Percentiles rank a stretch among this genome's conserved stretches.
These are phyloP conservation scores for Melampsora larici-populina DNA, from an alignment of 1,284 basidiomycete species.

Conservation along the genomic window DNA sequence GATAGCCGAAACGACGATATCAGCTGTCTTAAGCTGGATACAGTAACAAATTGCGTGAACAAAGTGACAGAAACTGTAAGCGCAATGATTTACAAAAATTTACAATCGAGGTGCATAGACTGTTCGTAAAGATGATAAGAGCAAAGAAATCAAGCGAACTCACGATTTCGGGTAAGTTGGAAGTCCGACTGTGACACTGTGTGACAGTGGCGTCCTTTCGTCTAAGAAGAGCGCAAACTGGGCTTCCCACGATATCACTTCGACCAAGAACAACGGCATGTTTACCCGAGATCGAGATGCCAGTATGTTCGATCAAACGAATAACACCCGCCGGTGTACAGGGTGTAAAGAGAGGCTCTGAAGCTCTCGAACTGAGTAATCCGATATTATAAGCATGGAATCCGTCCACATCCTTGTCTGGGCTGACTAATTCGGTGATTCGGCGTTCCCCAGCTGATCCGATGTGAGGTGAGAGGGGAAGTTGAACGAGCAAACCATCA, in stretches of 20 bases:
- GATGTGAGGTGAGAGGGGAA: conserved; percentile 87
- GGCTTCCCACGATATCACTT: conserved; percentile 96
- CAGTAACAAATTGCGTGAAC: not conserved
- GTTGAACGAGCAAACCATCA: conserved; percentile 90
- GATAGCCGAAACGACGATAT: conserved; percentile 90
- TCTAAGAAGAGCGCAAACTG: conserved; percentile 84
- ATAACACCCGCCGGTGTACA: conserved; percentile 95
- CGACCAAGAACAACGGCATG: conserved; percentile 91
- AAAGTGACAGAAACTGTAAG: not conserved
- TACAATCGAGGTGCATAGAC: no score
- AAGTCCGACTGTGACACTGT: conserved; percentile 89
- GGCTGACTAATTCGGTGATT: conserved; percentile 90
- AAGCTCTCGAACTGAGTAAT: conserved; percentile 83
- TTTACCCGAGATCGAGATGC: conserved; percentile 55
- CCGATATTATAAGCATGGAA: conserved; percentile 99
- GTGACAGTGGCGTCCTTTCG: conserved; percentile 93
- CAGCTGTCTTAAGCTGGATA: conserved; percentile 71
- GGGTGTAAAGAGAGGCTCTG: conserved; percentile 83
- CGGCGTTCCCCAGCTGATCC: conserved; percentile 77
- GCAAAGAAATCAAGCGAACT: conserved; percentile 50
- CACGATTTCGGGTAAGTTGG: conserved; percentile 73
- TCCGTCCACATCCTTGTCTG: conserved; percentile 95
- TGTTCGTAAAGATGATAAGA: not conserved
- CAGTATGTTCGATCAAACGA: conserved; percentile 69
- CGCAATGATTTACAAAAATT: not conserved